These are phyloP conservation scores for Kentomonas sorsogonicus DNA, from an alignment of 208 protist genomes.

Conservation along the genomic window DNA sequence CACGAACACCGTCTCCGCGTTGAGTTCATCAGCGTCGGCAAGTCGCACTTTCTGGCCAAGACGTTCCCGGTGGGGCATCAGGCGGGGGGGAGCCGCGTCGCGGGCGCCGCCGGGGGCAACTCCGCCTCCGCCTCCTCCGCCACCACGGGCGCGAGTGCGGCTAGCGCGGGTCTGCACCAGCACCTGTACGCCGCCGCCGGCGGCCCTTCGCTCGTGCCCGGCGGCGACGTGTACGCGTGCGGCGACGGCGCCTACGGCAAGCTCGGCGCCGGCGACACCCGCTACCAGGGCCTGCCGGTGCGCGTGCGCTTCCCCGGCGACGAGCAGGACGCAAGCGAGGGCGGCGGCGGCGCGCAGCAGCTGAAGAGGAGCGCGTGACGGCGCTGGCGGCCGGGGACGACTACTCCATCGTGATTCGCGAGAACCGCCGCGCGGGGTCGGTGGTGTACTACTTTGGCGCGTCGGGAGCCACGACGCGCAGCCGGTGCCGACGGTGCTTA, in stretches of 20 bases:
- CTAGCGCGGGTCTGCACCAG: no score
- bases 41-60: slow-evolving; percentile 2
- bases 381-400: slow-evolving; percentile 71
- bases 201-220: no score
- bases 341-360: neutral
- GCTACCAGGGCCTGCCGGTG: slow-evolving; percentile 26
- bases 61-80: neutral
- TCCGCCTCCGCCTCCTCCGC: neutral
- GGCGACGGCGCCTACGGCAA: slow-evolving; percentile 71
- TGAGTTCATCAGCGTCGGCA: no score
- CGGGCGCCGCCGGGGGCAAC: no score
- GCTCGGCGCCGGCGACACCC: slow-evolving; percentile 51
- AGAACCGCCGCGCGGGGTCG: slow-evolving; percentile 47
- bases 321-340: neutral
- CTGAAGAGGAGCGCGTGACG: slow-evolving; percentile 29
- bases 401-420: slow-evolving; percentile 65
- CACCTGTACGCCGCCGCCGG: no score
- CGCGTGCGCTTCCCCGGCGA: slow-evolving; percentile 48
- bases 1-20: no score
- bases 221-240: slow-evolving; percentile 70
- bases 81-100: no score
- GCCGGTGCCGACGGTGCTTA: slow-evolving; percentile 41
- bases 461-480: slow-evolving; percentile 53
- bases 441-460: slow-evolving; percentile 79
- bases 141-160: no score